Conservation (phyloP, 2,329 filamentous ascomycete species). For the Aspergillus chevalieri region DNA sequence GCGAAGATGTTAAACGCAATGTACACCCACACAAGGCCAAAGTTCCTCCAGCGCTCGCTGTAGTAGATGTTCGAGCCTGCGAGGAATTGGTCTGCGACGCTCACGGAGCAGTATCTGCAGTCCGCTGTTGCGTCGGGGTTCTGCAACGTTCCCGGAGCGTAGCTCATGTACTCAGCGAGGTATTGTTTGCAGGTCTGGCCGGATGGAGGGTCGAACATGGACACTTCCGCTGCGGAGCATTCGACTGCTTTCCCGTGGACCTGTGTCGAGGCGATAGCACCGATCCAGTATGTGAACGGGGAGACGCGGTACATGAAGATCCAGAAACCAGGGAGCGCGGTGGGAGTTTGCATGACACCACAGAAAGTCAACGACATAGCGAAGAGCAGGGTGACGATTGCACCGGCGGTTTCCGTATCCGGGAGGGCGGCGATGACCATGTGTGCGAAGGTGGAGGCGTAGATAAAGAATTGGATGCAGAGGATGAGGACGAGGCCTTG, state of each 20-base stretch:
- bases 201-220: constrained; percentile 56
- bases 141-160: constrained; percentile 49
- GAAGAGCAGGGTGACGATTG: constrained; percentile 69
- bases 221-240: constrained; percentile 64
- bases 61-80: constrained; percentile 46
- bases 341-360: constrained; percentile 60
- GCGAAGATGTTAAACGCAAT: constrained; percentile 52
- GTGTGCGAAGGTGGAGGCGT: constrained; percentile 73
- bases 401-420: constrained; percentile 64
- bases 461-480: constrained; percentile 68
- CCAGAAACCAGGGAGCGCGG: constrained; percentile 65
- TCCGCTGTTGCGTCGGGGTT: constrained; percentile 43
- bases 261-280: constrained; percentile 64
- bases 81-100: constrained; percentile 35
- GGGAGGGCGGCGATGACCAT: constrained; percentile 71
- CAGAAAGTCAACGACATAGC: constrained; percentile 75
- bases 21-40: constrained; percentile 57
- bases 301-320: constrained; percentile 56
- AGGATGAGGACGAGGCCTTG: constrained; percentile 74
- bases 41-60: constrained; percentile 60
- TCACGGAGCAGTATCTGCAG: constrained; percentile 47
- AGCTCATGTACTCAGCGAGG: constrained; percentile 45
- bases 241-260: constrained; percentile 60
- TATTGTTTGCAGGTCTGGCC: constrained; percentile 57
- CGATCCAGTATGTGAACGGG: constrained; percentile 45